Conservation (phyloP, 2,329 filamentous ascomycete genomes). For the Diaporthe longicolla region DNA sequence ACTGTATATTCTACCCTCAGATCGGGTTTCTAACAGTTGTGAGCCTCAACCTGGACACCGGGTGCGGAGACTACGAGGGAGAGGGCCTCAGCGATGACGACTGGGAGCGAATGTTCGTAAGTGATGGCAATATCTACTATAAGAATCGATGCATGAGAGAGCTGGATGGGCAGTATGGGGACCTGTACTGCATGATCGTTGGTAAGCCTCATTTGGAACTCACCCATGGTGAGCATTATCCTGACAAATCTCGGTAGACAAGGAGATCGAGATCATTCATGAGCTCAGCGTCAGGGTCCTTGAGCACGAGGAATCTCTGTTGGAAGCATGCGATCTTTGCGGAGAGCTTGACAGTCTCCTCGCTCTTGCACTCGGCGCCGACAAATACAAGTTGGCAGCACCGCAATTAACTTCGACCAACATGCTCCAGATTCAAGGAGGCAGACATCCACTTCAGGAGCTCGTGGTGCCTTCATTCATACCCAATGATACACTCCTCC, state of each 20-base stretch:
- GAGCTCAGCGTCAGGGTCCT: slow-evolving; percentile 80
- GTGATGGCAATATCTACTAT: slow-evolving; percentile 82
- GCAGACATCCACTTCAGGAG: slow-evolving; percentile 90
- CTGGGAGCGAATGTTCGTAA: slow-evolving; percentile 86
- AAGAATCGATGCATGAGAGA: slow-evolving; percentile 87
- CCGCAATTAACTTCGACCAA: slow-evolving; percentile 81
- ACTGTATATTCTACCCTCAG: slow-evolving; percentile 92
- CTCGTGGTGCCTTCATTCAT: slow-evolving; percentile 85
- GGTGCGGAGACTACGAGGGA: slow-evolving; percentile 75
- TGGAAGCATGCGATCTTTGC: slow-evolving; percentile 81
- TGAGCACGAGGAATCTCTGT: slow-evolving; percentile 75
- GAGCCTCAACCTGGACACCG: slow-evolving; percentile 70
- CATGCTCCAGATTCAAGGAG: slow-evolving; percentile 79
- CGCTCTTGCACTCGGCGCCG: slow-evolving; percentile 83
- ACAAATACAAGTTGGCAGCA: slow-evolving; percentile 77
- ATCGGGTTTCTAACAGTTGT: slow-evolving; percentile 90
- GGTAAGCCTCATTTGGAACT: slow-evolving; percentile 64
- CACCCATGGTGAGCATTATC: background rate
- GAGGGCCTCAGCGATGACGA: slow-evolving; percentile 65
- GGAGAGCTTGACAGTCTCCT: slow-evolving; percentile 90
- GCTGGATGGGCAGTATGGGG: slow-evolving; percentile 85
- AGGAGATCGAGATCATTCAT: slow-evolving; percentile 91
- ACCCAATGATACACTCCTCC: slow-evolving; percentile 82
- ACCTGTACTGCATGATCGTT: slow-evolving; percentile 87
- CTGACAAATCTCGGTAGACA: slow-evolving; percentile 66